Percentiles rank a stretch among this genome's conserved stretches.
Evolutionary conservation across 768 basidiomycete species (phyloP).

Genomic region (Cystobasidium tubakii): DNA sequence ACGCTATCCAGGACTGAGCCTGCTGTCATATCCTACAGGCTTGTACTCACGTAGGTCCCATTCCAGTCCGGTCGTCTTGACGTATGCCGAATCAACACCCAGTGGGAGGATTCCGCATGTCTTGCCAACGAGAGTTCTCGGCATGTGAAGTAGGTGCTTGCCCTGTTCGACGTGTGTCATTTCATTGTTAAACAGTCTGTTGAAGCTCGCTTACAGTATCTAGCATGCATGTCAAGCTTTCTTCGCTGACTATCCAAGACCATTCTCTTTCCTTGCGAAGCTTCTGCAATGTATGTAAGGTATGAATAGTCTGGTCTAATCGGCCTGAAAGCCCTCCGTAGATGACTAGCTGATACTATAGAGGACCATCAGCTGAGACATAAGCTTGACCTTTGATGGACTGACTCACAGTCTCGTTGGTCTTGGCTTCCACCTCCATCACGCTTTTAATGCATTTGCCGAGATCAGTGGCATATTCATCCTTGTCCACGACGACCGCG

Average conservation of each 20-base stretch:
- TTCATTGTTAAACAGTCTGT: too few species aligned
- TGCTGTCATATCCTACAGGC: too few species aligned
- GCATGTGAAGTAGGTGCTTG: conserved; percentile 68
- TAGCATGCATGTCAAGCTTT: conserved; percentile 84
- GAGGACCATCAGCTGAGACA: conserved; percentile 36
- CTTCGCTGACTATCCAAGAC: conserved; percentile 77
- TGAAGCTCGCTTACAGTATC: conserved; percentile 64
- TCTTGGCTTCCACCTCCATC: conserved; percentile 56
- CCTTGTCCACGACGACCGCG: conserved; percentile 60
- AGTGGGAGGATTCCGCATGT: conserved; percentile 95
- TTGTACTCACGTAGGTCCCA: conserved; percentile 76
- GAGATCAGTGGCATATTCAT: conserved; percentile 84
- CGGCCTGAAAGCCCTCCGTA: conserved; percentile 85
- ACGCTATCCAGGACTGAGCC: too few species aligned
- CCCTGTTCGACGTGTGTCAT: conserved; percentile 57
- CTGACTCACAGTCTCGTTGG: conserved; percentile 44
- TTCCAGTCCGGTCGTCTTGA: conserved; percentile 75
- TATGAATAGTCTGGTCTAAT: conserved; percentile 88
- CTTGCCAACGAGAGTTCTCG: conserved; percentile 67
- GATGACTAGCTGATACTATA: conserved; percentile 64
- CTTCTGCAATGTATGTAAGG: conserved; percentile 76
- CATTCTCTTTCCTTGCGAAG: conserved; percentile 56
- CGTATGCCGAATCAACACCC: conserved; percentile 66
- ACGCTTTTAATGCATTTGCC: conserved; percentile 80
- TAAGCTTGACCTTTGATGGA: not conserved